These are phyloP conservation scores for Ganoderma multipileum DNA, from an alignment of 1,284 basidiomycete genomes.

Conservation along the genomic window DNA sequence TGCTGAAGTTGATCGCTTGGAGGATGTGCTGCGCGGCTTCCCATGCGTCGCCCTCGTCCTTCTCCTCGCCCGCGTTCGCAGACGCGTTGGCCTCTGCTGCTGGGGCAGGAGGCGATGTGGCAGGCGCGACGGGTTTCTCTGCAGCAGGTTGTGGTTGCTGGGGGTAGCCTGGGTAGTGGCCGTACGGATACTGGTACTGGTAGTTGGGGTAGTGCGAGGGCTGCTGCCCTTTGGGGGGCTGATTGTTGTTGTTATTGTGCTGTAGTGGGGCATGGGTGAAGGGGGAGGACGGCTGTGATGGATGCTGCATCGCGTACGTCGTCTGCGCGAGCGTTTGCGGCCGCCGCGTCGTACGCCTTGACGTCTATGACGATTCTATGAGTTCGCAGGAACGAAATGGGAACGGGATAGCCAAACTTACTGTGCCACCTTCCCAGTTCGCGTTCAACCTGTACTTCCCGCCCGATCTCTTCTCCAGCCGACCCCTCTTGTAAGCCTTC, in stretches of 20 bases:
- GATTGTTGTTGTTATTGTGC: constrained; percentile 25
- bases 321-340: constrained; percentile 63
- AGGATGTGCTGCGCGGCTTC: constrained; percentile 79
- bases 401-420: constrained; percentile 45
- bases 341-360: constrained; percentile 68
- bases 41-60: constrained; percentile 61
- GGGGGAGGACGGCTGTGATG: constrained; percentile 52
- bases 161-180: constrained; percentile 35
- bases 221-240: constrained; percentile 17
- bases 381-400: neutral
- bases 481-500: constrained; percentile 79
- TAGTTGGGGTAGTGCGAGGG: constrained; percentile 33
- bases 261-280: constrained; percentile 65
- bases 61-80: constrained; percentile 32
- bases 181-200: constrained; percentile 33
- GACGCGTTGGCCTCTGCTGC: constrained; percentile 10
- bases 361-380: constrained; percentile 51
- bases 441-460: constrained; percentile 78
- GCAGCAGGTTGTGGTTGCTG: constrained; percentile 22
- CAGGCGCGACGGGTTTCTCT: constrained; percentile 4
- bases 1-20: constrained; percentile 74
- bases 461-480: constrained; percentile 71
- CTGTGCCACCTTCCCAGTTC: constrained; percentile 80
- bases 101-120: neutral
- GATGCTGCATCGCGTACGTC: constrained; percentile 42